Percentiles rank a stretch among this genome's conserved stretches.
phyloP scores from a whole-genome alignment of 139 green algal species.

The Penium margaritaceum region DNA sequence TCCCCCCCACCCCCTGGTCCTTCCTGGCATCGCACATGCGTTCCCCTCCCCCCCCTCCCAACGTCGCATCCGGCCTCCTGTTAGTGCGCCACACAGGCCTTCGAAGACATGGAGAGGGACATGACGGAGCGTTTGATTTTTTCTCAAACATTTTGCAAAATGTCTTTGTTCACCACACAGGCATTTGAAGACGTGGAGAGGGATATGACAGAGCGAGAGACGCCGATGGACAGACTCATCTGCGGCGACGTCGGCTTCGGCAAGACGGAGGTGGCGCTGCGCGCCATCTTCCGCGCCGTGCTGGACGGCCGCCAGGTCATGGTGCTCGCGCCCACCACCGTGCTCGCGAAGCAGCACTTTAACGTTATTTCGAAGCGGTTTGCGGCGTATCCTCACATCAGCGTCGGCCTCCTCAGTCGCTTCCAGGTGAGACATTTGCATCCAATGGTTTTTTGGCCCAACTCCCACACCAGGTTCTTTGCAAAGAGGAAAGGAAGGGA shows the following conservation, averaged over 20 bases:
- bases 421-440: conserved; percentile 48
- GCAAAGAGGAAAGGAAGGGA: too few relatives aligned
- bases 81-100: too few relatives aligned
- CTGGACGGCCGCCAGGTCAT: conserved; percentile 38
- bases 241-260: conserved; percentile 56
- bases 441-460: too few relatives aligned
- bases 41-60: too few relatives aligned
- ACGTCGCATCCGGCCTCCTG: too few relatives aligned
- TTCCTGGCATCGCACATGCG: too few relatives aligned
- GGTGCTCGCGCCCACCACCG: conserved; percentile 52
- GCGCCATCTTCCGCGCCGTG: conserved; percentile 45
- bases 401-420: conserved; percentile 26
- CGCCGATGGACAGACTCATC: conserved; percentile 53
- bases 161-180: too few relatives aligned
- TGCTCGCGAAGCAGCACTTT: conserved; percentile 54
- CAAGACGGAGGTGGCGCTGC: conserved; percentile 56
- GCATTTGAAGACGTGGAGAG: conserved; percentile 37
- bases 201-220: conserved; percentile 40
- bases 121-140: too few relatives aligned
- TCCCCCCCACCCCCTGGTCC: too few relatives aligned
- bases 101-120: too few relatives aligned
- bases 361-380: conserved; percentile 38
- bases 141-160: too few relatives aligned
- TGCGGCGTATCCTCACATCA: conserved; percentile 9
- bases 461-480: too few relatives aligned